Base-by-base conservation (phyloP, 176 grass and related monocot genomes). In the Hordeum marinum region DNA sequence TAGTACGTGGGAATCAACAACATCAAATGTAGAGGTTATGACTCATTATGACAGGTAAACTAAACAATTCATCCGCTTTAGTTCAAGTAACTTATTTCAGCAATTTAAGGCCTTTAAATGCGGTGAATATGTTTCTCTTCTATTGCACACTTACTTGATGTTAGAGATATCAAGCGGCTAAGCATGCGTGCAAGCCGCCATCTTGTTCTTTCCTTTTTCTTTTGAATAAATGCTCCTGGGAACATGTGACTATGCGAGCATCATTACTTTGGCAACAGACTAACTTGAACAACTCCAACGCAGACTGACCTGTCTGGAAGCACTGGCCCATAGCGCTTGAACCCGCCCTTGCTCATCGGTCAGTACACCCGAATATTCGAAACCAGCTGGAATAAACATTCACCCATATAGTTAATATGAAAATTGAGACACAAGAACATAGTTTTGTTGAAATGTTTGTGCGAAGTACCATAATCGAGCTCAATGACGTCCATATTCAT, bases 401-500 rank as follows among this genome's bases (percentile, higher is more conserved):
- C 14, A 14, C 13, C 45, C 4, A 48, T 14, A 48, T 48, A 48
- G 13, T 48, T 48, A 6, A 48, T 48, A 48, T 48, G 45, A 48
- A 48, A 64, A 45, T 25, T 61, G 15, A 25, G 64, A 78, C 55
- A 78, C 23, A 4, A 68, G 32, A 87, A 50, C 23, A 50, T 32
- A 54, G 32, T 13, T 58, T 50, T 40, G 6, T 42, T 84, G 23
- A 76, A 66, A 64, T 45, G 43, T 84, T 59, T 4, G 10, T 17
- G 83, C 73, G 68, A 80, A 74, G 64, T 90, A 96, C 96, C 96
- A 61, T 91, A 94, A 88, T 99, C 96, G 13, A 99, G 90, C 75
- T 99, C 94, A 89, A 99, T 89, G 31, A 99, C 96, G 77, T 99
- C 93, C 96, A 94, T 99, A 85, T 99, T 99, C 71, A 90, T 96